Conservation (phyloP, 768 basidiomycete species). For the Melanogaster broomeanus region DNA sequence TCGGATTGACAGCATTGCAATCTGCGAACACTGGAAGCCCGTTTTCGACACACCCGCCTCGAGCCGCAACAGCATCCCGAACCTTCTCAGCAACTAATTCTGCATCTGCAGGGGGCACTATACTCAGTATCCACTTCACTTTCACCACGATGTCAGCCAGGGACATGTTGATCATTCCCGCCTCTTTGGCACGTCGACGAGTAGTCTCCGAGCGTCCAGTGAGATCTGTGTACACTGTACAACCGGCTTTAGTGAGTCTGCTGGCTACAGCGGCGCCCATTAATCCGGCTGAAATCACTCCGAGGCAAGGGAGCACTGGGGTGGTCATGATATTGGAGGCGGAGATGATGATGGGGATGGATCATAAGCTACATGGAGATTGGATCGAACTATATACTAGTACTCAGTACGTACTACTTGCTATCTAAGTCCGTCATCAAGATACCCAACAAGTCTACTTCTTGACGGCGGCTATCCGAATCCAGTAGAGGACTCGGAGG, state of each 20-base stretch:
- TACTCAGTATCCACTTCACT: conserved; percentile 53
- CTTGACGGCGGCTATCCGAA: no score
- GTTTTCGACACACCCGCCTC: not conserved
- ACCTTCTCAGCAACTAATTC: conserved; percentile 42
- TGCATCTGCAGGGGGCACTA: conserved; percentile 59
- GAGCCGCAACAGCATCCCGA: conserved; percentile 4
- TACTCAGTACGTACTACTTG: no score
- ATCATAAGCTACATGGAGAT: no score
- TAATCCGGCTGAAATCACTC: conserved; percentile 54
- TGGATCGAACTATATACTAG: no score
- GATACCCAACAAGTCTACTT: no score
- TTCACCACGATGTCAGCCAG: conserved; percentile 37
- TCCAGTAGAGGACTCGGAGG: no score
- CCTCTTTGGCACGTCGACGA: conserved; percentile 47
- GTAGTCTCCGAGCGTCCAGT: conserved; percentile 54
- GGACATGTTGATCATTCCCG: conserved; percentile 48
- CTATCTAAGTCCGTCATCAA: no score
- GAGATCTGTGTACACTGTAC: conserved; percentile 55
- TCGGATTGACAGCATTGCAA: conserved; percentile 60
- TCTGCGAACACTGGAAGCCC: conserved; percentile 45
- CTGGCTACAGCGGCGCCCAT: conserved; percentile 62
- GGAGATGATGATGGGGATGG: not conserved
- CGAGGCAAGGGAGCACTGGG: conserved; percentile 32
- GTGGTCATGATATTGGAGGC: conserved; percentile 11
- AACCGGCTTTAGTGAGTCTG: conserved; percentile 46